Base-by-base conservation (phyloP, 306 rosid genomes). In the Malus asiatica region DNA sequence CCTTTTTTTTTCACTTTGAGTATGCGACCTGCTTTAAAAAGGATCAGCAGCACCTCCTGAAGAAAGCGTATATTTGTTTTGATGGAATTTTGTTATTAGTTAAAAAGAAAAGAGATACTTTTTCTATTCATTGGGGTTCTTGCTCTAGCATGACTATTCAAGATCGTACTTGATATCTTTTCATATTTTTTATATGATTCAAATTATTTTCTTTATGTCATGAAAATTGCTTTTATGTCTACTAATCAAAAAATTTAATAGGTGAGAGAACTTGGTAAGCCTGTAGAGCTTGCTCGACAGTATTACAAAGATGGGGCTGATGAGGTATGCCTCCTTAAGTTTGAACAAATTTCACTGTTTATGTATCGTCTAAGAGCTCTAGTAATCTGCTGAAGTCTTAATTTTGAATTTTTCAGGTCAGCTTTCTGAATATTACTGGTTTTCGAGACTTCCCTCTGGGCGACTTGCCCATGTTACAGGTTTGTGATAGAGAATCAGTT, bases 391-490 rank as follows among this genome's bases (percentile, higher is more conserved):
- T 75, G 77, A 75, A 66, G 33, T 61, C 48, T 82, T 62, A 19
- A 20, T 74, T 61, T 66, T 67, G 6, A 70, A 51, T 66, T 79
- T 85, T 80, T 84, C 91, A 95, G 97, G 86, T 95, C 84, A 95
- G 92, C 83, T 92, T 95, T 79, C 82, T 95, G 73, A 95, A 90
- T 78, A 95, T 95, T 59, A 95, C 99, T 16, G 99, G 99, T 71
- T 95, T 92, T 46, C 96, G 97, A 3, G 97, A 95, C 87, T 95
- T 95, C 82, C 99, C 99, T 77, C 89, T 95, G 9, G 99, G 99
- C 1, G 97, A 95, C 85, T 83, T 95, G 87, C 99, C 99, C 11
- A 95, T 95, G 99, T 76, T 92, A 83, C 93, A 92, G 99, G 99
- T 95, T 73, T 74, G 91, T 82, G 18, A 71, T 33, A 57, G 46